These are phyloP conservation scores for Waltergamsia citrina DNA, from an alignment of 2,329 filamentous ascomycete species.

Conservation along the genomic window DNA sequence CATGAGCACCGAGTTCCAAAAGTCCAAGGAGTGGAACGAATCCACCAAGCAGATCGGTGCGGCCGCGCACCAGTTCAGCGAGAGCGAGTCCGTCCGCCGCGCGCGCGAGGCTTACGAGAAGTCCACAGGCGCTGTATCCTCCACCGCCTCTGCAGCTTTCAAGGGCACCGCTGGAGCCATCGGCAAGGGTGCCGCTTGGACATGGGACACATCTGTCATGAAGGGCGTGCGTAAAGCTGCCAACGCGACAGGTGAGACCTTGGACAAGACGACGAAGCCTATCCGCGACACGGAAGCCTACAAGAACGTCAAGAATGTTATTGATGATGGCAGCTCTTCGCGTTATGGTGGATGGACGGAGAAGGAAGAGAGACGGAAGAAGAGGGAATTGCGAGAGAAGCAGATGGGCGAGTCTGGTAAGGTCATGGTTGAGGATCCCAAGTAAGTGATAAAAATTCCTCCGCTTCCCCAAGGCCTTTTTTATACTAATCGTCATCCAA, in stretches of 20 bases:
- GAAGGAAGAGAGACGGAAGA: conserved; percentile 82
- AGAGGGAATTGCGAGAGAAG: conserved; percentile 65
- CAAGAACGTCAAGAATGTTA: conserved; percentile 89
- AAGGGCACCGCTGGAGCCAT: conserved; percentile 81
- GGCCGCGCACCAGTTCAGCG: conserved; percentile 81
- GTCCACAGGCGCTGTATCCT: conserved; percentile 73
- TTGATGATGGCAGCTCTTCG: conserved; percentile 94
- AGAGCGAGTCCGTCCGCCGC: conserved; percentile 82
- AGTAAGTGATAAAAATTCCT: conserved; percentile 64
- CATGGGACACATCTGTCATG: conserved; percentile 90
- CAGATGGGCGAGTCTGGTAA: conserved; percentile 42
- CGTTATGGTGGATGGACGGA: conserved; percentile 95
- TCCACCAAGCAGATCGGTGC: conserved; percentile 91
- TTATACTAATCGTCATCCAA: conserved; percentile 15
- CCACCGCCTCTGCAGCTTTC: conserved; percentile 68
- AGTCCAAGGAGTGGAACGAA: conserved; percentile 98
- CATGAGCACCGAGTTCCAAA: conserved; percentile 87
- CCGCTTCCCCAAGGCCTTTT: not conserved
- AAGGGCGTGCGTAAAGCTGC: conserved; percentile 85
- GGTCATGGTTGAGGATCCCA: conserved; percentile 70
- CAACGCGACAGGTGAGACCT: conserved; percentile 71
- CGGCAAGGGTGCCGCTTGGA: conserved; percentile 88
- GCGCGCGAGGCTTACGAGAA: conserved; percentile 81
- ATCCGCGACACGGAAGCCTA: conserved; percentile 91
- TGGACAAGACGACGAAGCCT: conserved; percentile 92